Base-by-base conservation (phyloP, 768 basidiomycete genomes). In the Lentinula edodes region DNA sequence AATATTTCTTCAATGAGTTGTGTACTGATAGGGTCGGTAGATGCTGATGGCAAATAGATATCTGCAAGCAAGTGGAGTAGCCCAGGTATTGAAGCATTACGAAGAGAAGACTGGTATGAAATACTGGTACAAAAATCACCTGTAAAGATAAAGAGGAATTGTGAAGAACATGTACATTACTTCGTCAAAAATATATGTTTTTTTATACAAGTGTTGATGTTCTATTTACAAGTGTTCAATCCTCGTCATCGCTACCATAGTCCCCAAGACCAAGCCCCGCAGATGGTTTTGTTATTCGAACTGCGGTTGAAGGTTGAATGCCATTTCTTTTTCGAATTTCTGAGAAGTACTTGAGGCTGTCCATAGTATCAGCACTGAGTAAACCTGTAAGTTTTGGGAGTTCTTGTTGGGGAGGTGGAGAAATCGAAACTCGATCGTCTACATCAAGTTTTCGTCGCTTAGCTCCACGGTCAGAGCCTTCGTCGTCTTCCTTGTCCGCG, bases 341-440 rank as follows among this genome's bases (percentile, higher is more conserved):
- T 7, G 95, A 88, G 70, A 97, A 94, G 69, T 93, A 95, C 71
- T 88, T 91, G 54, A 99, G 74, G 52, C 94, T 90, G 67, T 96
- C 93, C 28, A 98, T 71, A 10, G 96, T 91, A 67, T 96, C 94
- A 5, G 86, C 80, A 61, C 80, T 92, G 39, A 99, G 77, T 43
- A 99, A 72, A 0, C 93, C 89, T 34, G 67, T 71, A 0, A 82
- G 72, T 57, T 76, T 70, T 18, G 75, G 72, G 5, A 73, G 72
- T 62, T 75, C 66, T 57, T 71, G 66, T 55, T 65, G 66, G 38
- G 69, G 70, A 36, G 73, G 66, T 42, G 68, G 62, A 39, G 66
- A 56, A 16, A 46, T 46, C 28, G 61, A 51, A 18, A 59, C 32
- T 16, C 38, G 7, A n/a, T 70, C 64, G 69, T 70, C 73, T 6